Evolutionary conservation across 202 grass and related monocot species (phyloP).

Genomic region (Setaria viridis): DNA sequence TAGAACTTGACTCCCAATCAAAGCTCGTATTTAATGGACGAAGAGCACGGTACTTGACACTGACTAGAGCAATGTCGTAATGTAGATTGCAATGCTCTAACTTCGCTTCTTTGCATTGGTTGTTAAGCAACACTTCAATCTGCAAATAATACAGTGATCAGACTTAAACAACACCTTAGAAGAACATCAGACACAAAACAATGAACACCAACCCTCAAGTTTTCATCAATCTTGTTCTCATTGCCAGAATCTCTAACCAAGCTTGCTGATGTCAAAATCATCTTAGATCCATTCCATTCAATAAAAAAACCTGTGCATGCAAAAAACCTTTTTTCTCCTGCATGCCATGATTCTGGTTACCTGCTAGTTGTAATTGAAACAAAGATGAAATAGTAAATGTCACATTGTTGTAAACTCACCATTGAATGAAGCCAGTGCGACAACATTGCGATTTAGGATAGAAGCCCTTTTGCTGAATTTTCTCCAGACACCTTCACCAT

Average conservation of each 20-base stretch:
- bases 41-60: neutral
- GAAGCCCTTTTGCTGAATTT: neutral
- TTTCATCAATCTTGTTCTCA: slow-evolving; percentile 29
- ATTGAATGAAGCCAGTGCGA: slow-evolving; percentile 1
- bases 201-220: slow-evolving; percentile 23
- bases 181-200: neutral
- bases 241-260: slow-evolving; percentile 31
- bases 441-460: neutral
- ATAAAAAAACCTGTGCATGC: slow-evolving; percentile 46
- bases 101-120: neutral
- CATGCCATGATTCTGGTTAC: neutral
- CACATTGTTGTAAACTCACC: neutral
- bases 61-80: slow-evolving; percentile 19
- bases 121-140: neutral
- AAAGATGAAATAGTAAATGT: neutral
- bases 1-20: neutral
- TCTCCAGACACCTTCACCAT: neutral
- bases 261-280: slow-evolving; percentile 43
- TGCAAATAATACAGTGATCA: slow-evolving; percentile 9
- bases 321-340: slow-evolving; percentile 30
- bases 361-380: neutral
- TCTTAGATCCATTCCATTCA: slow-evolving; percentile 30
- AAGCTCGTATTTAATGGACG: neutral
- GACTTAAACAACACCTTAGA: neutral
- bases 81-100: neutral